Conservation (phyloP, 352 stramenopile species). For the Phytopythium montanum region DNA sequence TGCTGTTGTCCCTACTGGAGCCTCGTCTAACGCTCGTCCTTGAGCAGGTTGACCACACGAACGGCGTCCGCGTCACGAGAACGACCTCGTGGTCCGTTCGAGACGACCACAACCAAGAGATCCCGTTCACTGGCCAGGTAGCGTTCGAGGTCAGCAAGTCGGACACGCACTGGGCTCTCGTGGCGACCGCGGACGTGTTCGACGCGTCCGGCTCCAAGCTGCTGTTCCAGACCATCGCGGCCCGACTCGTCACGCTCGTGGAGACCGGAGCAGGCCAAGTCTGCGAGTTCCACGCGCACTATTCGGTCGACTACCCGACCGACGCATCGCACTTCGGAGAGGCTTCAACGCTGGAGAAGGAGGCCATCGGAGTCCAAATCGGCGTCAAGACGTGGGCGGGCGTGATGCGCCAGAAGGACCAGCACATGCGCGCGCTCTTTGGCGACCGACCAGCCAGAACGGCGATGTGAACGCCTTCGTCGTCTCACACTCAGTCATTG, state of each 20-base stretch:
- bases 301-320: background rate
- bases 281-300: background rate
- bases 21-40: too few relatives aligned
- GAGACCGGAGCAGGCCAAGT: background rate
- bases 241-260: background rate
- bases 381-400: background rate
- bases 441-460: background rate
- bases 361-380: background rate
- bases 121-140: background rate
- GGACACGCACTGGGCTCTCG: background rate
- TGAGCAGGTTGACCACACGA: background rate
- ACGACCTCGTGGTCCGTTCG: background rate
- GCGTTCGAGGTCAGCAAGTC: background rate
- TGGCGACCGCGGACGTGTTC: background rate
- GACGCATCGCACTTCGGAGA: background rate
- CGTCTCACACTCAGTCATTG: too few relatives aligned
- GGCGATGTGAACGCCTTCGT: background rate
- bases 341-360: background rate
- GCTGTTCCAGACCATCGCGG: conserved; percentile 2
- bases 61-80: background rate
- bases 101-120: background rate
- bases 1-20: too few relatives aligned
- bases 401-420: conserved; percentile 1
- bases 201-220: background rate
- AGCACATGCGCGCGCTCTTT: background rate